These are phyloP conservation scores for Mrakia blollopis DNA, from an alignment of 768 basidiomycete genomes.

Conservation along the genomic window DNA sequence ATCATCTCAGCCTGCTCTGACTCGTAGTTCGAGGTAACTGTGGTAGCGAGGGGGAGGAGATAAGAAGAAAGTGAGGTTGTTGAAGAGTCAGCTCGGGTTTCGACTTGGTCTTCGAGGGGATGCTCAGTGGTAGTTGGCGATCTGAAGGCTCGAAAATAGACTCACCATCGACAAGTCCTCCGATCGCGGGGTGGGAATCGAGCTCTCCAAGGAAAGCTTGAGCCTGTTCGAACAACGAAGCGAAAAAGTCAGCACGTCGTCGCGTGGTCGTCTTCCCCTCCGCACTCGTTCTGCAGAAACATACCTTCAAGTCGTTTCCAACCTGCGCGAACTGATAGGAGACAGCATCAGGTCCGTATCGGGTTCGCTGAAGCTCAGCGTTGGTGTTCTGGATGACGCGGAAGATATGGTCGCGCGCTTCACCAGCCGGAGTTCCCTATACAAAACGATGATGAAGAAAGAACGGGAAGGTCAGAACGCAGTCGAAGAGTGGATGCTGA, in stretches of 20 bases:
- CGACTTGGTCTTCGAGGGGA: no score
- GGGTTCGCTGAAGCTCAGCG: constrained; percentile 40
- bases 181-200: constrained; percentile 10
- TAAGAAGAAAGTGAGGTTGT: background rate
- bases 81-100: background rate
- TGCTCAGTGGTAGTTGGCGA: no score
- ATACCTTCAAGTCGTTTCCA: no score
- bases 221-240: constrained; percentile 40
- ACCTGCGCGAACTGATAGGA: constrained; percentile 39
- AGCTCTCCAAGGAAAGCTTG: constrained; percentile 38
- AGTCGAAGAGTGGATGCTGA: no score
- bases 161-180: constrained; percentile 34
- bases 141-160: no score
- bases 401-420: constrained; percentile 33
- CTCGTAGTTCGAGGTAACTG: constrained; percentile 22
- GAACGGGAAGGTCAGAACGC: no score
- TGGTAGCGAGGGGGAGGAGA: constrained; percentile 12
- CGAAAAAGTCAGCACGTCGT: background rate
- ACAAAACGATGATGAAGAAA: background rate
- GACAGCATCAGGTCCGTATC: constrained; percentile 43
- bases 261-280: no score
- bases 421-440: constrained; percentile 34
- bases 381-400: constrained; percentile 43
- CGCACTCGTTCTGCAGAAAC: background rate
- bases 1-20: constrained; percentile 28